Base-by-base conservation (phyloP, 1,139 yeast species). In the Diutina ranongensis region DNA sequence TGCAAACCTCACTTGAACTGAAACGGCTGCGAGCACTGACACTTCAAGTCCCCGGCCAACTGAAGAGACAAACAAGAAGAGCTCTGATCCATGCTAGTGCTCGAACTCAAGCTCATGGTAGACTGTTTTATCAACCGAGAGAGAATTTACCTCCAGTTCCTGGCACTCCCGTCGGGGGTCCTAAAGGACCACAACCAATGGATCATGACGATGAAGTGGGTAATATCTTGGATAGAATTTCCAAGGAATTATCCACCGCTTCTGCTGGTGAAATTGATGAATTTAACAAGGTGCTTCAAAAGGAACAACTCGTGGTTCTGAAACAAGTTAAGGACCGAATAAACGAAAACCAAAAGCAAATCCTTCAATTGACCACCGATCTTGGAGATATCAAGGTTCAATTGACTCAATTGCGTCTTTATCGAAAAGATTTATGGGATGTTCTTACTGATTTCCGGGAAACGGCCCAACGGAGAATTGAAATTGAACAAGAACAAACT, bases 281-380 rank as follows among this genome's bases (percentile, higher is more conserved):
- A 49, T 85, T 82, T 59, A 80, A 80, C 47, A 76, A 79, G 35
- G 71, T 72, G 46, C 67, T 87, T 50, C 56, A 66, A 3, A 65
- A 71, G 40, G 72, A 83, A 54, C 74, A 78, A 45, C 66, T 68
- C 12, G 62, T 73, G 46, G 74, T 83, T 33, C 73, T 74, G n/a
- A 66, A 69, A 40, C 87, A 83, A 50, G 78, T 86, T 49, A 82
- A 82, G 56, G 66, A 65, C 27, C 77, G 78, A 49, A 75, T 87
- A 49, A 76, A 82, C 54, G 78, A 76, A 54, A 86, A 87, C 49
- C 88, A 84, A 57, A 77, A 76, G 54, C 80, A 85, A 49, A 80
- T 88, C 45, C 61, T 85, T 46, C 74, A 74, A 44, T 80, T 87
- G 8, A 82, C 88, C 44, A 69, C 71, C 36, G 85, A 83, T 50